These are phyloP conservation scores for Chalciporus sp. DNA, from an alignment of 1,284 basidiomycete species.

Conservation along the genomic window DNA sequence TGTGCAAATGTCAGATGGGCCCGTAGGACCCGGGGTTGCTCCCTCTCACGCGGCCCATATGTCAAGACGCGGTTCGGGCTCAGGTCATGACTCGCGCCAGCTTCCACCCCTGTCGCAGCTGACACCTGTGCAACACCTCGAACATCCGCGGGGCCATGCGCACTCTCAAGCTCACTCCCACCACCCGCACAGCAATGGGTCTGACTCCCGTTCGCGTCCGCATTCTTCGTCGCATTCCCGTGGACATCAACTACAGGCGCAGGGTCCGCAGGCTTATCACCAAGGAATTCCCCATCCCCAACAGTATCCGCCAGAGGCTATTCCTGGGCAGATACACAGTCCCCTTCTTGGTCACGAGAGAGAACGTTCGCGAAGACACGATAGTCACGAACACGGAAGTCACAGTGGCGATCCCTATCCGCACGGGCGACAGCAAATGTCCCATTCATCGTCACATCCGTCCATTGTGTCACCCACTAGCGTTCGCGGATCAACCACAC, in stretches of 20 bases:
- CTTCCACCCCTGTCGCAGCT: constrained; percentile 51
- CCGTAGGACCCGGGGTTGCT: constrained; percentile 42
- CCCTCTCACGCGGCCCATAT: constrained; percentile 42
- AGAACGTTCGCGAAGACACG: constrained; percentile 45
- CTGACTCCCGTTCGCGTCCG: constrained; percentile 43
- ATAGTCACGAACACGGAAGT: constrained; percentile 38
- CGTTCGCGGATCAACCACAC: constrained; percentile 37
- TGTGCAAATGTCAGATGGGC: constrained; percentile 47
- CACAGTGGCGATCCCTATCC: constrained; percentile 33
- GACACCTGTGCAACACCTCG: constrained; percentile 45
- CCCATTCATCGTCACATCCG: constrained; percentile 42
- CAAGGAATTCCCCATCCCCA: constrained; percentile 38
- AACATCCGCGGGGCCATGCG: constrained; percentile 37
- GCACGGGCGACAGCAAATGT: constrained; percentile 36
- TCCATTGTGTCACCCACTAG: constrained; percentile 34
- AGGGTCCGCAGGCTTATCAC: constrained; percentile 38
- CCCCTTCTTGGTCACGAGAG: constrained; percentile 50
- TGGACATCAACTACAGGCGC: constrained; percentile 33
- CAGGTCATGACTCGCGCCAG: constrained; percentile 47
- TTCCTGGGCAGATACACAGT: constrained; percentile 49
- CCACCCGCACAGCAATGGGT: constrained; percentile 36
- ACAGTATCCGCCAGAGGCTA: constrained; percentile 45
- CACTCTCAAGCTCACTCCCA: constrained; percentile 44
- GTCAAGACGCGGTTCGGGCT: constrained; percentile 39
- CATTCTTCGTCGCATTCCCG: constrained; percentile 49